Evolutionary conservation across 306 rosid genomes (phyloP), one percentile per base, ranked within the genome.

Genomic region (Sicyos edulis): DNA sequence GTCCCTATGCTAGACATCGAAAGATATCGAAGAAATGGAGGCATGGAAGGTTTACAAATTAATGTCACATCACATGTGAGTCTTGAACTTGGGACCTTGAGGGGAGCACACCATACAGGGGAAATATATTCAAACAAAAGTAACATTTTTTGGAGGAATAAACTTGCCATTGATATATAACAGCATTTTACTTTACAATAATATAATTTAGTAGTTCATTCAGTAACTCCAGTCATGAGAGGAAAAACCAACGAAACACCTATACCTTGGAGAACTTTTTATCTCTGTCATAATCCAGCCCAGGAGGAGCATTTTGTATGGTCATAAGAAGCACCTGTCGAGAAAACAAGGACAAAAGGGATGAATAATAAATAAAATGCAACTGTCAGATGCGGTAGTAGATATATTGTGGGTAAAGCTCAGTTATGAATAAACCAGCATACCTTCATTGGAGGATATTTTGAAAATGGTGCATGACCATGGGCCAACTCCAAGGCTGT

Each of bases 251-350:
- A 69, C 73, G 85, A 92, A 91, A 89, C 80, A 84, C 79, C 77
- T 77, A 75, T 95, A 95, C 99, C 99, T 95, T 95, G 42, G 99
- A 95, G 88, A 95, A 95, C 82, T 73, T 91, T 76, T 87, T 91
- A 77, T 95, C 99, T 57, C 99, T 93, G 75, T 95, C 99, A 65
- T 95, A 95, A 83, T 95, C 99, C 74, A 95, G 97, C 53, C 99
- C 99, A 4, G 99, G 99, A 83, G 99, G 99, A 21, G 99, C 99
- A 85, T 95, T 95, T 76, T 95, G 97, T 78, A 95, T 95, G 77
- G 99, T 95, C 99, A 95, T 95, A 40, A 95, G 83, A 73, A 95
- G 95, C 83, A 95, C 97, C 99, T 95, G 74, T 40, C 32, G 75
- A 73, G 44, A 64, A 71, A 77, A 72, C 52, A 58, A 50, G 50